Evolutionary conservation across 2,329 filamentous ascomycete species (phyloP), one percentile per base, ranked within the genome.

Genomic region (Penicillium sp.): DNA sequence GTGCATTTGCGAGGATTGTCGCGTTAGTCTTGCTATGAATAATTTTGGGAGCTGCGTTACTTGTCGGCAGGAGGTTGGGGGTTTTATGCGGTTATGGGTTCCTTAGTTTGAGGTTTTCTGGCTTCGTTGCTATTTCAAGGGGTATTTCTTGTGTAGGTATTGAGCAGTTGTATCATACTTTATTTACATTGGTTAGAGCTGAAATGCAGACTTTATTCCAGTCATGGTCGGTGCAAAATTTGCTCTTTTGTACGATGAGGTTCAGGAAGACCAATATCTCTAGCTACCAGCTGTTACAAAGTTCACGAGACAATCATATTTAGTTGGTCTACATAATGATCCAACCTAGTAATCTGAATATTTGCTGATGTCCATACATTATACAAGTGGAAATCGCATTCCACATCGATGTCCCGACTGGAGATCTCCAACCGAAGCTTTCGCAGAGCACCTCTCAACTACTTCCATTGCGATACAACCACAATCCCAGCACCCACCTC

Each of bases 31-130:
- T 54, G 93, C 93, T 3, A 91, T 95, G 83, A 95, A 96, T 68
- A 97, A 97, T 68, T 97, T 95, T 67, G 89, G 91, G 56, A 95
- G 89, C 65, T 99, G 93, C 66, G 91, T 97, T 33, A 97, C 92
- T 63, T 97, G 93, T 69, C 81, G 93, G 42, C 82, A 89, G 49
- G 87, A 93, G 61, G 89, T 97, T 27, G 82, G 83, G 47, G 93
- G 91, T 46, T 97, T 95, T 70, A 91, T 89, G 58, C 82, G 89
- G 60, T 83, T 99, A 52, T 99, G 88, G 76, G 90, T 97, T 34
- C 93, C 93, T 29, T 75, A n/a, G n/a, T n/a, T n/a, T n/a, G n/a
- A n/a, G n/a, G n/a, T 13, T 5, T 18, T 13, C n/a, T 25, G 39
- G 14, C 19, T 31, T 19, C 8, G 16, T 33, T 39, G 12, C 13